phyloP scores from a whole-genome alignment of 768 basidiomycete genomes.

The Auriscalpium orientale region DNA sequence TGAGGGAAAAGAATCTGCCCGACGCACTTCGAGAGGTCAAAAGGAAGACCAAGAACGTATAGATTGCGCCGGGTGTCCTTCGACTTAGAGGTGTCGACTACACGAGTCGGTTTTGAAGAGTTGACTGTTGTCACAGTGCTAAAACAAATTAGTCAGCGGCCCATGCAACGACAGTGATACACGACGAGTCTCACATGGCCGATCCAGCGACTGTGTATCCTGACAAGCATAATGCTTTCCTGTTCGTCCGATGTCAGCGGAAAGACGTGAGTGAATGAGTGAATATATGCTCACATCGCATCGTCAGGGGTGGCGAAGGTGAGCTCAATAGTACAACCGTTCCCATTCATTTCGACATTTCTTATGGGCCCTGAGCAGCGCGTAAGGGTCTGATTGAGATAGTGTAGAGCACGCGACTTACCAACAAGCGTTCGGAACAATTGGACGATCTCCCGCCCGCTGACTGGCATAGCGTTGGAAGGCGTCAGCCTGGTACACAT shows the following conservation, averaged over 20 bases:
- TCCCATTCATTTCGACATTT: conserved; percentile 5
- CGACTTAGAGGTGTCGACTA: conserved; percentile 23
- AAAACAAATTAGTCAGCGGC: background rate
- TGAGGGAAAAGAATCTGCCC: background rate
- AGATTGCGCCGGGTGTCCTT: conserved; percentile 62
- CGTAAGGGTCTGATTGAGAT: background rate
- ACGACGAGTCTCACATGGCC: conserved; percentile 37
- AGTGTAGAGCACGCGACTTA: conserved; percentile 18
- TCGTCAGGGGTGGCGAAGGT: conserved; percentile 46
- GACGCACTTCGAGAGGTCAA: conserved; percentile 67
- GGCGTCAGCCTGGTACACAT: background rate
- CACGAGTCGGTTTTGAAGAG: conserved; percentile 13
- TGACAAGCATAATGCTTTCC: conserved; percentile 62
- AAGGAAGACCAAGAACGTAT: conserved; percentile 79
- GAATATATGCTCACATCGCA: conserved; percentile 36
- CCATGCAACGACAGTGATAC: background rate
- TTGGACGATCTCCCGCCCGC: conserved; percentile 40
- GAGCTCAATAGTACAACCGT: conserved; percentile 39
- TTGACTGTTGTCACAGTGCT: conserved; percentile 19
- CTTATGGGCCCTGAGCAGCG: conserved; percentile 7
- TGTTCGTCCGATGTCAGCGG: conserved; percentile 18
- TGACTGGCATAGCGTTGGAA: conserved; percentile 18
- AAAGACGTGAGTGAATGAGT: conserved; percentile 4
- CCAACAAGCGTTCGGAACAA: conserved; percentile 55
- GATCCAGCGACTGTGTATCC: conserved; percentile 50